Conservation (phyloP, 257 asterid species). For the Solanum lycopersicoides region DNA sequence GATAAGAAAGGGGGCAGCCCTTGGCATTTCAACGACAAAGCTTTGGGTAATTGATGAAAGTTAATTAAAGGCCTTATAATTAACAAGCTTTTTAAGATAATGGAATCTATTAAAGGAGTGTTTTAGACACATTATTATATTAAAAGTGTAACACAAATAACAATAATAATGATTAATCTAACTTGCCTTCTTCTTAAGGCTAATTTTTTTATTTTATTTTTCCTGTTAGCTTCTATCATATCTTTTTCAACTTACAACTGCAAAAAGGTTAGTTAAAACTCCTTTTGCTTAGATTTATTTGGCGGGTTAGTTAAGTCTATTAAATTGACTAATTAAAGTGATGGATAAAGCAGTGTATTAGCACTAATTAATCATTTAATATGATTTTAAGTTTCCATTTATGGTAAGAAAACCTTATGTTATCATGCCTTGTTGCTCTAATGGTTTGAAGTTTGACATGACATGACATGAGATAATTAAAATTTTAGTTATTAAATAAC, state of each 20-base stretch:
- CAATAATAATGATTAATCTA: not conserved
- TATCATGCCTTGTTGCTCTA: slow-evolving; percentile 1
- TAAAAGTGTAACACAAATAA: not conserved
- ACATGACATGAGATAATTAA: slow-evolving; percentile 33
- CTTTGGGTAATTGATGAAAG: slow-evolving; percentile 10
- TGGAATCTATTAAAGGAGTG: slow-evolving; percentile 1
- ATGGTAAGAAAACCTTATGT: slow-evolving; percentile 18
- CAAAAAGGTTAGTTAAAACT: not conserved
- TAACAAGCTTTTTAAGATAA: slow-evolving; percentile 7
- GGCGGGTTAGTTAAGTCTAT: not conserved
- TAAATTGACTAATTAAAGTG: not conserved
- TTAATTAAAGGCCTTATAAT: slow-evolving; percentile 9
- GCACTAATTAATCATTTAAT: slow-evolving; percentile 11
- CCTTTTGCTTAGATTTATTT: not conserved
- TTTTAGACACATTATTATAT: not conserved
- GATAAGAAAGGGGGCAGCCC: slow-evolving; percentile 46
- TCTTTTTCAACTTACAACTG: not conserved
- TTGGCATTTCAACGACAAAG: slow-evolving; percentile 47
- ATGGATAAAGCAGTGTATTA: not conserved
- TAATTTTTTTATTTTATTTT: not conserved
- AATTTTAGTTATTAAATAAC: slow-evolving; percentile 29
- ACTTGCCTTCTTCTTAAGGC: slow-evolving; percentile 7
- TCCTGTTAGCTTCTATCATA: not conserved
- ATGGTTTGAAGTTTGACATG: slow-evolving; percentile 4
- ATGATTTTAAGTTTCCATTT: slow-evolving; percentile 22